Conservation (phyloP, 2,329 filamentous ascomycete species). For the Emmonsiellopsis sp. region DNA sequence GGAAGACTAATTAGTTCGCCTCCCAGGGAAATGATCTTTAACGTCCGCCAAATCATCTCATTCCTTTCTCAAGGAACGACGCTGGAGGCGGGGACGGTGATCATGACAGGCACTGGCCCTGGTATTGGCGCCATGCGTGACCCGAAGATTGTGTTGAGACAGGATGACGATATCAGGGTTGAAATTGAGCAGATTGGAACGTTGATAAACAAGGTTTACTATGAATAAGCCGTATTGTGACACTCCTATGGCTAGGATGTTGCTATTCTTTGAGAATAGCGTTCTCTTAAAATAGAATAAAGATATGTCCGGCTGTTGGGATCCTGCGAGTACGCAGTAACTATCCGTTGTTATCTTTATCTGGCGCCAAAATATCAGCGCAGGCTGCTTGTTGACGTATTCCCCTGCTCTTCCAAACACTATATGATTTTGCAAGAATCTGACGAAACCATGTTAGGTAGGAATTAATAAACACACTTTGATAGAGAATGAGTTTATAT, state of each 20-base stretch:
- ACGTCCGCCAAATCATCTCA: constrained; percentile 27
- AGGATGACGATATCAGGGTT: constrained; percentile 32
- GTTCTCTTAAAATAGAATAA: too few relatives aligned
- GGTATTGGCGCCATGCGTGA: constrained; percentile 36
- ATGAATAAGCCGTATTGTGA: constrained; percentile 17
- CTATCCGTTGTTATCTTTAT: too few relatives aligned
- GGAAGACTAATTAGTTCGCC: neutral
- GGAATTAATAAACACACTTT: too few relatives aligned
- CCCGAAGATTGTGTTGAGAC: constrained; percentile 30
- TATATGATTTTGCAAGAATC: too few relatives aligned
- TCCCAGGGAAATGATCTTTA: constrained; percentile 30
- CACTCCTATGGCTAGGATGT: neutral
- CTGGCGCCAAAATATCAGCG: too few relatives aligned
- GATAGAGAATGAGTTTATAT: too few relatives aligned
- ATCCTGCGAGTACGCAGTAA: too few relatives aligned
- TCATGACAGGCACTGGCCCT: constrained; percentile 33
- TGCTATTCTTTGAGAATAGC: neutral
- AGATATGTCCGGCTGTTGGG: too few relatives aligned
- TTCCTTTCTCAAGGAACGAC: constrained; percentile 32
- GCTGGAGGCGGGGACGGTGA: constrained; percentile 29
- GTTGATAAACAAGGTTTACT: constrained; percentile 29
- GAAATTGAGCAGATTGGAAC: constrained; percentile 31
- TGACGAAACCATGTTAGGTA: too few relatives aligned
- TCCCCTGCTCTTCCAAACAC: too few relatives aligned
- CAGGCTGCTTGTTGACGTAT: too few relatives aligned